Evolutionary conservation across 306 rosid species (phyloP).

Genomic region (Mucuna pruriens): DNA sequence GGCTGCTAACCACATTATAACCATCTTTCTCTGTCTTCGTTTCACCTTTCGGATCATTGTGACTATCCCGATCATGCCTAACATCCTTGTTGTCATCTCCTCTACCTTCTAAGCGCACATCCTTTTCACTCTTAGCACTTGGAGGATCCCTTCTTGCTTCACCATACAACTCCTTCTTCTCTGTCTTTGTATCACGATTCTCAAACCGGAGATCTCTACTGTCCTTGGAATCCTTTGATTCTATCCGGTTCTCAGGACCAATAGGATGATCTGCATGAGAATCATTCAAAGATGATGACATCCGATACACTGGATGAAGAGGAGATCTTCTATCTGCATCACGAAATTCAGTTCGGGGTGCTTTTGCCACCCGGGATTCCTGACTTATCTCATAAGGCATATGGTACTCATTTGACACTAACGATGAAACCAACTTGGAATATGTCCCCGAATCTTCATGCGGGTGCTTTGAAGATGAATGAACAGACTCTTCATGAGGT

Average conservation of each 20-base stretch:
- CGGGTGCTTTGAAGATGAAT: constrained; percentile 69
- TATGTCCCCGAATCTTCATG: constrained; percentile 69
- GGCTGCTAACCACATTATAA: constrained; percentile 50
- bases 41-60: constrained; percentile 66
- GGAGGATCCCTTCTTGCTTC: constrained; percentile 73
- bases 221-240: constrained; percentile 76
- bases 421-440: constrained; percentile 56
- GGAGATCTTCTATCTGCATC: constrained; percentile 80
- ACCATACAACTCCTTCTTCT: constrained; percentile 60
- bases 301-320: constrained; percentile 54
- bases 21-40: constrained; percentile 68
- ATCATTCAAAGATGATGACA: constrained; percentile 61
- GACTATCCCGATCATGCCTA: constrained; percentile 67
- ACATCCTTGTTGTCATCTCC: constrained; percentile 75
- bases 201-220: constrained; percentile 67
- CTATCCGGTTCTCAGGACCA: constrained; percentile 62
- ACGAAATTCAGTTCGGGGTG: constrained; percentile 67
- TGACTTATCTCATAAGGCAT: constrained; percentile 59
- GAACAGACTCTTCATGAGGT: constrained; percentile 78
- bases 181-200: constrained; percentile 70
- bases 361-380: constrained; percentile 61
- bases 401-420: constrained; percentile 65
- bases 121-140: constrained; percentile 75
- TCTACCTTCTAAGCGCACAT: constrained; percentile 59
- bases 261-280: constrained; percentile 56